Evolutionary conservation across 306 rosid genomes (phyloP).

Genomic region (Prunus armeniaca): DNA sequence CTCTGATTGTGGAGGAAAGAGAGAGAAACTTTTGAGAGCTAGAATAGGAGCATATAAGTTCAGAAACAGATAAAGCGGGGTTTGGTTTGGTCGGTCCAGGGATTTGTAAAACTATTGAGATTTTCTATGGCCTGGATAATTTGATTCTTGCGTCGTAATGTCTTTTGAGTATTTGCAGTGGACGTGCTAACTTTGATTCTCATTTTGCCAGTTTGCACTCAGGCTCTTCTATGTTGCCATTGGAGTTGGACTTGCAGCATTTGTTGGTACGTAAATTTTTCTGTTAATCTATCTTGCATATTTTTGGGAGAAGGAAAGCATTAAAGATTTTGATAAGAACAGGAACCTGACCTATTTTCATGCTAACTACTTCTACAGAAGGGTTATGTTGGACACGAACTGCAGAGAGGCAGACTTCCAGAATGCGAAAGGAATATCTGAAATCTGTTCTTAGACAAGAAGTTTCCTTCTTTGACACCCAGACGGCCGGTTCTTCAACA

Average conservation of each 20-base stretch:
- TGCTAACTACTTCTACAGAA: constrained; percentile 49
- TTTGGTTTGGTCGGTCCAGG: background rate
- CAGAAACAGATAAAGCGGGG: background rate
- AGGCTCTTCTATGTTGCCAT: constrained; percentile 65
- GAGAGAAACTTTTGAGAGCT: background rate
- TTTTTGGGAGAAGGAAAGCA: constrained; percentile 5
- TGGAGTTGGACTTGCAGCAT: constrained; percentile 77
- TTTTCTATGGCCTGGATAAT: background rate
- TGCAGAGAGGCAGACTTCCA: constrained; percentile 81
- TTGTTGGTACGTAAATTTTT: constrained; percentile 54
- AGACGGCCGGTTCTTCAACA: constrained; percentile 64
- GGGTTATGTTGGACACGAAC: constrained; percentile 89
- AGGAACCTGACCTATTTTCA: constrained; percentile 12
- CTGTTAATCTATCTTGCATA: background rate
- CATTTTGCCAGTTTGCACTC: constrained; percentile 57
- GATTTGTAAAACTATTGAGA: background rate
- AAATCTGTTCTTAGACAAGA: constrained; percentile 90
- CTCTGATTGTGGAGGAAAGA: background rate
- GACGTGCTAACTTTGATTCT: constrained; percentile 18
- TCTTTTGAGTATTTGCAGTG: constrained; percentile 13
- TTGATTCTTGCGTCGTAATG: background rate
- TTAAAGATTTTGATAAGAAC: background rate
- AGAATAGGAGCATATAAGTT: background rate
- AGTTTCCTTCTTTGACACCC: constrained; percentile 80
- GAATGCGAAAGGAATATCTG: constrained; percentile 74